These are phyloP conservation scores for Neophaeococcomyces mojaviensis DNA, from an alignment of 2,329 filamentous ascomycete genomes.

Conservation along the genomic window DNA sequence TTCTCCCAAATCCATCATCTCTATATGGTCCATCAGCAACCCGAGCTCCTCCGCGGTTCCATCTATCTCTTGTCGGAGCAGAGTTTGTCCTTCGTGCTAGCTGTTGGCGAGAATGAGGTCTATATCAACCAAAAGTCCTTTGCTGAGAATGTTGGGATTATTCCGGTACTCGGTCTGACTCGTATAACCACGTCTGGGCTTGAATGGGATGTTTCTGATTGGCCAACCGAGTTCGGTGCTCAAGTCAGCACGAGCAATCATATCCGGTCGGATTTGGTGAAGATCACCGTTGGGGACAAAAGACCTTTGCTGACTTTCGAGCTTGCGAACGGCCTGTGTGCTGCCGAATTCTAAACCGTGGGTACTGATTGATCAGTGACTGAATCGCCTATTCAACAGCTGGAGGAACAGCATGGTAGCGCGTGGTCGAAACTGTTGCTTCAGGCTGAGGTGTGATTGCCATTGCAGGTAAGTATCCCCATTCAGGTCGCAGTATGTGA, in stretches of 20 bases:
- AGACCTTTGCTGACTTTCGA: conserved; percentile 66
- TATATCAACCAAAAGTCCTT: conserved; percentile 53
- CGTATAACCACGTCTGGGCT: conserved; percentile 72
- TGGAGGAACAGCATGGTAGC: too few species aligned
- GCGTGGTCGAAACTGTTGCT: too few species aligned
- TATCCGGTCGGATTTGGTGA: conserved; percentile 53
- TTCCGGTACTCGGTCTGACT: conserved; percentile 73
- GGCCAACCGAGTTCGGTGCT: conserved; percentile 69
- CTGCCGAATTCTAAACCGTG: background rate
- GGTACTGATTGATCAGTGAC: too few species aligned
- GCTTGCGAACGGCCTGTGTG: conserved; percentile 36
- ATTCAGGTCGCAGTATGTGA: background rate
- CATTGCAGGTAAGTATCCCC: background rate
- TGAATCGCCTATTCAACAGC: too few species aligned
- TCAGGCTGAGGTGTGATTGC: too few species aligned
- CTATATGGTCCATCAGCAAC: conserved; percentile 42
- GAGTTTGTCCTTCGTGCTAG: conserved; percentile 76
- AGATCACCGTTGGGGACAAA: conserved; percentile 48
- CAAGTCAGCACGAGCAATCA: conserved; percentile 76
- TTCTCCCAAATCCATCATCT: conserved; percentile 84
- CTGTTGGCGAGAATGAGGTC: conserved; percentile 59
- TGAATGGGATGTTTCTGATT: conserved; percentile 82
- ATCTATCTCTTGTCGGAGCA: conserved; percentile 76
- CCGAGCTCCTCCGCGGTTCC: conserved; percentile 43
- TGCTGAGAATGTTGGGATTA: conserved; percentile 73